Conservation (phyloP, 345 rosid genomes). For the Laguncularia racemosa region DNA sequence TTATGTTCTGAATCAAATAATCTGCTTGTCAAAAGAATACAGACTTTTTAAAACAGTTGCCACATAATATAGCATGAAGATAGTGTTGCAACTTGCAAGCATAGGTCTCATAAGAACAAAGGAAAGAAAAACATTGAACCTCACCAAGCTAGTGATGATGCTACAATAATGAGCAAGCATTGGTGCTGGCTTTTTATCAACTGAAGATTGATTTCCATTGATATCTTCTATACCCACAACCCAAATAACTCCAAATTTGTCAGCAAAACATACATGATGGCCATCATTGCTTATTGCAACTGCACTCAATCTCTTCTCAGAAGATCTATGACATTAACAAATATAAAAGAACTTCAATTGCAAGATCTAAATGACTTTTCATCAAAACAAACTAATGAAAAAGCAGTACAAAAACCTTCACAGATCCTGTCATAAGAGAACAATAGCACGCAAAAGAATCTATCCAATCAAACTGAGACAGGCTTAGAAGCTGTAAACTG, state of each 20-base stretch:
- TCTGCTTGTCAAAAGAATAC: too few species aligned
- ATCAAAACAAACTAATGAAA: neutral
- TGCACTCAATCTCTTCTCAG: conserved; percentile 92
- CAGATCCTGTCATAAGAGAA: too few species aligned
- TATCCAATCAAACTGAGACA: too few species aligned
- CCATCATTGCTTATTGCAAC: conserved; percentile 66
- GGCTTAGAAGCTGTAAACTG: too few species aligned
- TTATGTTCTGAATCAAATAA: too few species aligned
- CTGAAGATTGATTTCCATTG: conserved; percentile 24
- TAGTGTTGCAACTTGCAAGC: too few species aligned
- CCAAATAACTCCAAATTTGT: conserved; percentile 97
- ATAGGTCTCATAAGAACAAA: neutral
- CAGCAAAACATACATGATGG: conserved; percentile 69
- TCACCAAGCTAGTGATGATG: conserved; percentile 84
- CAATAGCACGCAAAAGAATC: too few species aligned
- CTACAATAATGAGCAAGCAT: conserved; percentile 94
- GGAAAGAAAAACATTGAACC: conserved; percentile 1
- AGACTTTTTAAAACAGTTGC: too few species aligned
- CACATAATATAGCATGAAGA: too few species aligned
- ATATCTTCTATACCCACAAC: conserved; percentile 47
- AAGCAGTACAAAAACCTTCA: neutral
- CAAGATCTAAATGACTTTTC: neutral
- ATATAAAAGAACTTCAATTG: neutral
- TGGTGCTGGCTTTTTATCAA: conserved; percentile 49
- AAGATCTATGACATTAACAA: conserved; percentile 32